Percentiles rank a stretch among this genome's conserved stretches.
phyloP scores from a whole-genome alignment of 169 alveolate species.

The Plasmodium gallinaceum region DNA sequence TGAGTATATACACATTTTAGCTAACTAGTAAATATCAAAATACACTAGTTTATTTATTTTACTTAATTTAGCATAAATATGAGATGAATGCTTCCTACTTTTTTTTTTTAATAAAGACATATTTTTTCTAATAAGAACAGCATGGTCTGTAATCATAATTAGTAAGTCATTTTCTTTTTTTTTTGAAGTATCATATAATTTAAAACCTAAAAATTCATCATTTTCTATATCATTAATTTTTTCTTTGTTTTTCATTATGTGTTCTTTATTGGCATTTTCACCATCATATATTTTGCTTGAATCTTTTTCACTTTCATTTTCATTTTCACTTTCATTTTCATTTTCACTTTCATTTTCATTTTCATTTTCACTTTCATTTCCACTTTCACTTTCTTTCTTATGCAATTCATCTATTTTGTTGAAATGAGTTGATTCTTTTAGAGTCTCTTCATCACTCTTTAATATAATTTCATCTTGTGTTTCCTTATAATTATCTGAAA shows the following conservation, averaged over 20 bases:
- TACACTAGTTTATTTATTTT: constrained; percentile 57
- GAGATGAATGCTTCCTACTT: constrained; percentile 72
- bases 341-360: background rate
- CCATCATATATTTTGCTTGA: background rate
- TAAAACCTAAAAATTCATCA: constrained; percentile 72
- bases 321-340: too few species aligned
- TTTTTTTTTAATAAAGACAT: constrained; percentile 58
- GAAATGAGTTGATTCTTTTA: background rate
- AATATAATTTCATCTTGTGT: background rate
- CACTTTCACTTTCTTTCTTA: background rate
- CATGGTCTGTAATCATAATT: constrained; percentile 73
- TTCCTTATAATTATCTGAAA: background rate
- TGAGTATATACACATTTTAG: background rate
- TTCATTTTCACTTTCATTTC: too few species aligned
- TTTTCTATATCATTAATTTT: background rate
- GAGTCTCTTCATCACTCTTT: background rate
- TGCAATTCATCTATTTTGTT: background rate
- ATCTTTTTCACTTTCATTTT: background rate
- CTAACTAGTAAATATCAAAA: constrained; percentile 41
- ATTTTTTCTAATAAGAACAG: constrained; percentile 74
- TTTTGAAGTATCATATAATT: constrained; percentile 48
- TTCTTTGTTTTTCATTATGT: too few species aligned
- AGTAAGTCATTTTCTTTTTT: constrained; percentile 63
- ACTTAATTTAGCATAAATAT: constrained; percentile 68
- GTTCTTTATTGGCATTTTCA: background rate